phyloP scores from a whole-genome alignment of 495 filamentous ascomycete genomes.

The Hypomontagnella submonticulosa region DNA sequence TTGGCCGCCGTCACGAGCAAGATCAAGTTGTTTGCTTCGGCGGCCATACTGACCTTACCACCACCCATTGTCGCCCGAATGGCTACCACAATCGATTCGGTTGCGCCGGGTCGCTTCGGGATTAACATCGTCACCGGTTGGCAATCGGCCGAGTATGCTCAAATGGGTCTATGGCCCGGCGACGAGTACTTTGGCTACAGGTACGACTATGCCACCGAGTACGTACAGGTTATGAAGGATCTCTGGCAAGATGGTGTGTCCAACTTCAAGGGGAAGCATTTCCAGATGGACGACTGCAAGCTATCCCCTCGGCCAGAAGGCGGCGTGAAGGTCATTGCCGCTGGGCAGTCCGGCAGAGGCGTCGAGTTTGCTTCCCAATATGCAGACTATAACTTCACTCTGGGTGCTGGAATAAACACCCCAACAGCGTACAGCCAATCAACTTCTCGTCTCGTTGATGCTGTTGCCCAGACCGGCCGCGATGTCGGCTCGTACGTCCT shows the following conservation, averaged over 20 bases:
- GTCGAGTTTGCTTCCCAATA: constrained; percentile 48
- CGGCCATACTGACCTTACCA: constrained; percentile 47
- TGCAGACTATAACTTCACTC: constrained; percentile 49
- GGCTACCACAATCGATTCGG: constrained; percentile 48
- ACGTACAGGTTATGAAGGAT: constrained; percentile 50
- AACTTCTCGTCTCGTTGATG: constrained; percentile 43
- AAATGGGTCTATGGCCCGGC: constrained; percentile 53
- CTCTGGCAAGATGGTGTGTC: constrained; percentile 48
- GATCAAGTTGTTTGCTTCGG: constrained; percentile 57
- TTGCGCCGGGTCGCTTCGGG: constrained; percentile 49
- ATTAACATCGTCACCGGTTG: constrained; percentile 51
- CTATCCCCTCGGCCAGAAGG: constrained; percentile 46
- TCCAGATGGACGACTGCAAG: constrained; percentile 51
- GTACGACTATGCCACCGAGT: constrained; percentile 52
- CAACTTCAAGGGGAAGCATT: constrained; percentile 51
- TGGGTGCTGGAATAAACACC: constrained; percentile 48
- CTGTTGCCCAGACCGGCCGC: constrained; percentile 34
- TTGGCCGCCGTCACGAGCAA: constrained; percentile 58
- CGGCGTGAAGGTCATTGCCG: constrained; percentile 45
- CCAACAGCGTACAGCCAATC: constrained; percentile 40
- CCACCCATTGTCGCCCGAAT: constrained; percentile 47
- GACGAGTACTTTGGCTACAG: constrained; percentile 51
- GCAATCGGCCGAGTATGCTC: constrained; percentile 49
- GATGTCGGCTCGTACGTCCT: constrained; percentile 49
- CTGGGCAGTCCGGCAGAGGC: constrained; percentile 43